Conservation (phyloP, 768 basidiomycete species). For the Suillus alpinus region DNA sequence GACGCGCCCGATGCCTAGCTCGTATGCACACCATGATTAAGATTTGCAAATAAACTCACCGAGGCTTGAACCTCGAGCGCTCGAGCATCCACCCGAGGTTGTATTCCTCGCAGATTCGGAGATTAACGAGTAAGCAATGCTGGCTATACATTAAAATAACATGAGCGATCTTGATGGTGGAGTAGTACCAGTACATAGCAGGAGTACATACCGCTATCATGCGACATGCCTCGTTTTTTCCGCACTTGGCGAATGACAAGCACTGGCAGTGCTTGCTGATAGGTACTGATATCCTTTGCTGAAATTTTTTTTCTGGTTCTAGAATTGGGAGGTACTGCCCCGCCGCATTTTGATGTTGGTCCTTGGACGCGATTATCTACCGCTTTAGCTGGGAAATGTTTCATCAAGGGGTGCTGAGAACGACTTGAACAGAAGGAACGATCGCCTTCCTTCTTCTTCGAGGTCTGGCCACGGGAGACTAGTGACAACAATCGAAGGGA, state of each 20-base stretch:
- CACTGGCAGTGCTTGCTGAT: neutral
- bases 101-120: neutral
- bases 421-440: neutral
- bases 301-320: neutral
- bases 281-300: neutral
- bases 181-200: neutral
- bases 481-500: neutral
- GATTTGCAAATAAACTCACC: neutral
- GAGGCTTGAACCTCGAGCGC: neutral
- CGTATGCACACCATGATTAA: neutral
- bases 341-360: neutral
- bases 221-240: neutral
- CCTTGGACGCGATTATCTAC: neutral
- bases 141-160: neutral
- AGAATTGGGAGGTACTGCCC: neutral
- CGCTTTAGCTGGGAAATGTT: neutral
- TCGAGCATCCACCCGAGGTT: neutral
- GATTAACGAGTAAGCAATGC: neutral
- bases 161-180: neutral
- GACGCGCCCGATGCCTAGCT: neutral
- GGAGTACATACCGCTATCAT: neutral
- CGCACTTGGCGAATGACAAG: neutral
- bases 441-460: neutral
- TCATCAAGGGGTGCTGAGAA: neutral
- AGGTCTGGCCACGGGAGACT: neutral